Percentiles rank a stretch among this genome's conserved stretches.
These are phyloP conservation scores for Trichosporon asahii DNA, from an alignment of 1,284 basidiomycete genomes.

Conservation along the genomic window DNA sequence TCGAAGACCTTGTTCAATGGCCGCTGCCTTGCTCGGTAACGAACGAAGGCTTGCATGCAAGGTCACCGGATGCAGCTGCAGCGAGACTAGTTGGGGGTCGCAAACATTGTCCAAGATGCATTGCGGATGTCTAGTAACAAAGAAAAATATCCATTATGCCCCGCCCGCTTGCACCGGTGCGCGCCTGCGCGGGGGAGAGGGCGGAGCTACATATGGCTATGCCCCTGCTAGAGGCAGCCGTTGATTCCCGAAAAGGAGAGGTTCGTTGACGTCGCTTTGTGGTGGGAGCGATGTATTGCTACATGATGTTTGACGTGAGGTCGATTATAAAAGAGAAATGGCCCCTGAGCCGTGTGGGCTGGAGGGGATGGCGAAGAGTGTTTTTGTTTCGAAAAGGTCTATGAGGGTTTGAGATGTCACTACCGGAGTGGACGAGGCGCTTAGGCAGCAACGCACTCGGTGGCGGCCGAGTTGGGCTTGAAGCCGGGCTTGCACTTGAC, in stretches of 20 bases:
- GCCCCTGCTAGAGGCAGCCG: neutral
- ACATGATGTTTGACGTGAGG: slow-evolving; percentile 2
- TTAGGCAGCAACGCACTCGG: slow-evolving; percentile 56
- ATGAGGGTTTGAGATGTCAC: neutral
- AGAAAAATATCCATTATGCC: neutral
- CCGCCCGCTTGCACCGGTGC: neutral
- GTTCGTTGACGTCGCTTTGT: neutral
- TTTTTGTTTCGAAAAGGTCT: neutral
- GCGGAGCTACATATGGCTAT: neutral
- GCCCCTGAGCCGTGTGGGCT: neutral
- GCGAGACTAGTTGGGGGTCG: neutral
- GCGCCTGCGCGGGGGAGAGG: neutral
- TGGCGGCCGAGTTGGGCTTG: slow-evolving; percentile 56
- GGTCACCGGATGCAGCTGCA: too few relatives aligned
- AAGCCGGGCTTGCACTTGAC: slow-evolving; percentile 62
- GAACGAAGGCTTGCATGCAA: too few relatives aligned
- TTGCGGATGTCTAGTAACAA: slow-evolving; percentile 2
- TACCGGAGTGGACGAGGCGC: neutral
- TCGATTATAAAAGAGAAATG: slow-evolving; percentile 2
- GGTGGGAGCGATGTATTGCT: slow-evolving; percentile 6
- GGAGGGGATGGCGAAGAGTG: neutral
- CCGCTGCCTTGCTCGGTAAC: neutral
- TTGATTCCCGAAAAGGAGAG: slow-evolving; percentile 3
- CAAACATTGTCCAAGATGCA: slow-evolving; percentile 5
- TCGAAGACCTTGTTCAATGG: too few relatives aligned